These are phyloP conservation scores for Gelatoporia subvermispora DNA, from an alignment of 768 basidiomycete genomes.

Conservation along the genomic window DNA sequence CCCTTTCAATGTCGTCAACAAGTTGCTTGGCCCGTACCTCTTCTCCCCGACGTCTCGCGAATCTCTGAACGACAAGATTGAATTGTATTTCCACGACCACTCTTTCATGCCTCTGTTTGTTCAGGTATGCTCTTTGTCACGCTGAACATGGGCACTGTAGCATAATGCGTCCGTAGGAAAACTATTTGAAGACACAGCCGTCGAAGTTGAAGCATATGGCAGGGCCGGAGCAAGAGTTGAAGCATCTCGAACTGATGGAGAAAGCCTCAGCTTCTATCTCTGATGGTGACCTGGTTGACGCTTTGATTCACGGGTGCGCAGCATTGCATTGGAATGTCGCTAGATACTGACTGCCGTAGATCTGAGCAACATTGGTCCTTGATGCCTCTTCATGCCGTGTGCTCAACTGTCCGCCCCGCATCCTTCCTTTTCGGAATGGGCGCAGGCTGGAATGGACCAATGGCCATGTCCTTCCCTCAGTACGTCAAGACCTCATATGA, in stretches of 20 bases:
- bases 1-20: conserved; percentile 88
- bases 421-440: conserved; percentile 75
- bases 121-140: conserved; percentile 52
- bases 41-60: conserved; percentile 81
- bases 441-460: conserved; percentile 60
- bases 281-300: conserved; percentile 90
- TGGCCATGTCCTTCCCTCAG: conserved; percentile 78
- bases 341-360: conserved; percentile 34
- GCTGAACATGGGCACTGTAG: too few relatives aligned
- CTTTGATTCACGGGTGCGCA: conserved; percentile 84
- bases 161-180: conserved; percentile 54
- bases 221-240: conserved; percentile 63
- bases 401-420: conserved; percentile 86
- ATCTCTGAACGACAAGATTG: conserved; percentile 88
- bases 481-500: conserved; percentile 33
- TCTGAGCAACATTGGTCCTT: conserved; percentile 94
- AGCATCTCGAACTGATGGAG: conserved; percentile 76
- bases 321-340: not conserved
- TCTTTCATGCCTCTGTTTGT: conserved; percentile 93
- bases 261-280: conserved; percentile 90
- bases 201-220: conserved; percentile 49
- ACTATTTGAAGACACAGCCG: conserved; percentile 86
- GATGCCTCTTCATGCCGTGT: conserved; percentile 90
- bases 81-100: conserved; percentile 95
- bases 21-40: conserved; percentile 85